Percentiles rank a stretch among this genome's conserved stretches.
These are phyloP conservation scores for Hevea brasiliensis DNA, from an alignment of 345 rosid genomes.

Conservation along the genomic window DNA sequence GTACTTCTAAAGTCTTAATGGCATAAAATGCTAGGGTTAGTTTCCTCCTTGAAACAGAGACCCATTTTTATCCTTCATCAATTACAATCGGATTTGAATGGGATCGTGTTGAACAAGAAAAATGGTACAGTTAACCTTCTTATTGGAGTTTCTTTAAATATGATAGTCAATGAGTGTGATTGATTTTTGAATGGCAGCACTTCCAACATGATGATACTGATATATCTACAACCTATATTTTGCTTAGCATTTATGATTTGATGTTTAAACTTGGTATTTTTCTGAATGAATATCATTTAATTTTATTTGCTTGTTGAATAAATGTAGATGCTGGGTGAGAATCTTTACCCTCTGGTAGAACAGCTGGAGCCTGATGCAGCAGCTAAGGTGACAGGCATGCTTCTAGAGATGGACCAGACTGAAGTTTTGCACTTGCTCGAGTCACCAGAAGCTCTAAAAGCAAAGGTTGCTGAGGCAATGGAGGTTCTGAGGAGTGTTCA, in stretches of 20 bases:
- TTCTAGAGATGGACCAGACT: constrained; percentile 94
- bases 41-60: not conserved
- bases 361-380: constrained; percentile 86
- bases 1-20: not conserved
- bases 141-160: not conserved
- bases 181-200: not conserved
- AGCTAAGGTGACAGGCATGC: constrained; percentile 97
- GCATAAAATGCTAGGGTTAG: not conserved
- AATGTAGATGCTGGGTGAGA: constrained; percentile 89
- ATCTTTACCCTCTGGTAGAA: constrained; percentile 88
- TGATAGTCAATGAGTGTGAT: not conserved
- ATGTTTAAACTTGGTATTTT: not conserved
- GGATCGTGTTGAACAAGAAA: not conserved
- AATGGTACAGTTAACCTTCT: not conserved
- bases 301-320: not conserved
- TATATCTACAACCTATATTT: too few relatives aligned
- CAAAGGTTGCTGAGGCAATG: constrained; percentile 94
- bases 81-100: not conserved
- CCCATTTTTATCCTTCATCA: not conserved
- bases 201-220: not conserved
- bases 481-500: constrained; percentile 86
- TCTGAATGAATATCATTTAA: not conserved
- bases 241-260: not conserved
- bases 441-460: constrained; percentile 85
- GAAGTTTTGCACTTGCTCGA: constrained; percentile 92